Conservation (phyloP, 371 early-diverging fungal species). For the Syncephalastrum racemosum region DNA sequence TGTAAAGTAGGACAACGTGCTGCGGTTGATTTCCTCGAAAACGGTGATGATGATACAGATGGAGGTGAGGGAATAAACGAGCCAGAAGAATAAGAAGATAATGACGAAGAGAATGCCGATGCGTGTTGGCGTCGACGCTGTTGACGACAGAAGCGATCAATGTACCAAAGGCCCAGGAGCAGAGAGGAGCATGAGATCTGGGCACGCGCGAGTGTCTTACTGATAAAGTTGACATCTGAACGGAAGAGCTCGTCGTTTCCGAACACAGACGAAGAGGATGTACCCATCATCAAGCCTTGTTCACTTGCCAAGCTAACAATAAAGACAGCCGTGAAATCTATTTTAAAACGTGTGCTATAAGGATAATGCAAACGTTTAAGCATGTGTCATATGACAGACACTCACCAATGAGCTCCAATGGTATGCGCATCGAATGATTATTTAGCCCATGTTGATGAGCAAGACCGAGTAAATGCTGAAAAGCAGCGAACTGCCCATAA, state of each 20-base stretch:
- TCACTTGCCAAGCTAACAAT: conserved; percentile 49
- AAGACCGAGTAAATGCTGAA: conserved; percentile 24
- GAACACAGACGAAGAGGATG: conserved; percentile 6
- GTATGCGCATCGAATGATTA: conserved; percentile 43
- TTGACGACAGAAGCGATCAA: conserved; percentile 40
- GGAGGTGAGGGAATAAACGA: too few relatives aligned
- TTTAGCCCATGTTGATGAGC: conserved; percentile 27
- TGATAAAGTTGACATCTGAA: conserved; percentile 50
- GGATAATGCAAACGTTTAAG: too few relatives aligned
- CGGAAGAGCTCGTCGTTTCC: conserved; percentile 5
- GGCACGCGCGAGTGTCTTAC: conserved; percentile 48
- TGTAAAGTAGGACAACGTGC: not conserved
- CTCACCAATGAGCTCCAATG: conserved; percentile 55
- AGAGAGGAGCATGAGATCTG: conserved; percentile 56
- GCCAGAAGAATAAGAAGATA: too few relatives aligned
- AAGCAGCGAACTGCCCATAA: conserved; percentile 30
- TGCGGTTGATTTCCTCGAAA: too few relatives aligned
- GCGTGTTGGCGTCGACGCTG: conserved; percentile 24
- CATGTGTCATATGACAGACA: not conserved
- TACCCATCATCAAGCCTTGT: conserved; percentile 32
- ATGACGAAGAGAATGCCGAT: too few relatives aligned
- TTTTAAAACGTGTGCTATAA: not conserved
- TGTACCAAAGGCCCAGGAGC: conserved; percentile 53
- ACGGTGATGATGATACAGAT: too few relatives aligned
- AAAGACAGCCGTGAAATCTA: conserved; percentile 54